Percentiles rank a stretch among this genome's conserved stretches.
Conservation (phyloP, 1,284 basidiomycete species). For the Pascua guehoae region DNA sequence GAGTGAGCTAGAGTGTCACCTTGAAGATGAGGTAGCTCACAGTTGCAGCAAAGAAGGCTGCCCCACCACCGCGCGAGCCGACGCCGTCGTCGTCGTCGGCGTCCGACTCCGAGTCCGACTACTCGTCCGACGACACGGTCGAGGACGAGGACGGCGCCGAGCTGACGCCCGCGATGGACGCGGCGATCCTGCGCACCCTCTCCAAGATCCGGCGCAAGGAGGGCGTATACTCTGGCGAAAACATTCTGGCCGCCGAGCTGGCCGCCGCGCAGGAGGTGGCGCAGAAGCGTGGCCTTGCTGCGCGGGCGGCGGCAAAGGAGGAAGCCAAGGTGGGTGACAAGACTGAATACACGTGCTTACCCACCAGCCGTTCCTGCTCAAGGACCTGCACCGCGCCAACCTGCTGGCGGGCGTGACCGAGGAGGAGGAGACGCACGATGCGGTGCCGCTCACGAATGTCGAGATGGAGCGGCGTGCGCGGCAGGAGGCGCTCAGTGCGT, state of each 20-base stretch:
- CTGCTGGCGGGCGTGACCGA: constrained; percentile 40
- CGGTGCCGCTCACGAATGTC: constrained; percentile 61
- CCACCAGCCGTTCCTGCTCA: constrained; percentile 48
- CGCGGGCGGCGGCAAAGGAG: constrained; percentile 3
- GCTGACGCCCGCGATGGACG: constrained; percentile 89
- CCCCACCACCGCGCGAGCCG: constrained; percentile 4
- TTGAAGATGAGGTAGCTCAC: neutral
- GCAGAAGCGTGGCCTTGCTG: constrained; percentile 23
- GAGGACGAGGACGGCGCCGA: constrained; percentile 96
- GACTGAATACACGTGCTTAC: neutral
- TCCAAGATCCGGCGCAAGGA: constrained; percentile 80
- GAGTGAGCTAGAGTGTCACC: neutral
- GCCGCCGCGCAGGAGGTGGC: constrained; percentile 38
- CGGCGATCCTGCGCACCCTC: constrained; percentile 87
- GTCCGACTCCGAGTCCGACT: constrained; percentile 23
- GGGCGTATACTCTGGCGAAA: constrained; percentile 63
- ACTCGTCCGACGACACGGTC: constrained; percentile 59
- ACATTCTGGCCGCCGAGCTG: constrained; percentile 69
- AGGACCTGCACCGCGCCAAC: constrained; percentile 51
- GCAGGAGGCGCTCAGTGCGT: constrained; percentile 75
- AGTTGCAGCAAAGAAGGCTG: neutral
- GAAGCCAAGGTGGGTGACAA: constrained; percentile 32
- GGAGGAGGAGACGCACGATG: constrained; percentile 17
- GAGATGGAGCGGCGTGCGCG: constrained; percentile 75
- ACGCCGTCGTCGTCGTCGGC: constrained; percentile 2